Conservation (phyloP, 2,329 filamentous ascomycete genomes). For the Claviceps pusilla region DNA sequence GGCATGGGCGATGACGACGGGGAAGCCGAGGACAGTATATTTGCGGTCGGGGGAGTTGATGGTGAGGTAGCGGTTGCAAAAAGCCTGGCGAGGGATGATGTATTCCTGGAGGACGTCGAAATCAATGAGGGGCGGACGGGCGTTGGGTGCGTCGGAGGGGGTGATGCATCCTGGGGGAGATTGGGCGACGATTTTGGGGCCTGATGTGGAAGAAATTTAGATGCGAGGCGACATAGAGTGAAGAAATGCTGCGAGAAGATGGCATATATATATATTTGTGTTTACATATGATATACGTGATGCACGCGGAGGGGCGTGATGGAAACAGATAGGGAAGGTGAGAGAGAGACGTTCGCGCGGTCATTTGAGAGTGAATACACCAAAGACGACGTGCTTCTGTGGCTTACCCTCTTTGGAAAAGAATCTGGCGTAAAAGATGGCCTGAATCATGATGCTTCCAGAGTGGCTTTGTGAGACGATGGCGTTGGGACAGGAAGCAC, state of each 20-base stretch:
- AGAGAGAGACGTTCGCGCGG: background rate
- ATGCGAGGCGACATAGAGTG: background rate
- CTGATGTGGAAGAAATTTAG: slow-evolving; percentile 17
- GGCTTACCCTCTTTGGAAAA: slow-evolving; percentile 45
- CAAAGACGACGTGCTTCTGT: background rate
- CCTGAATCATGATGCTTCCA: slow-evolving; percentile 42
- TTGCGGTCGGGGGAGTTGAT: slow-evolving; percentile 56
- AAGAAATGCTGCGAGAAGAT: background rate
- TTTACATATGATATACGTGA: background rate
- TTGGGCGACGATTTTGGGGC: slow-evolving; percentile 45
- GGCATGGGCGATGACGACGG: slow-evolving; percentile 69
- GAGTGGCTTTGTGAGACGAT: background rate
- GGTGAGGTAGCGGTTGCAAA: slow-evolving; percentile 81
- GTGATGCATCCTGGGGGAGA: slow-evolving; percentile 16
- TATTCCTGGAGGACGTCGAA: slow-evolving; percentile 81
- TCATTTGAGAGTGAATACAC: background rate
- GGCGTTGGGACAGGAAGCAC: background rate
- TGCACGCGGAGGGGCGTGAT: background rate
- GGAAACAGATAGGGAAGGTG: background rate
- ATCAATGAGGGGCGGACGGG: slow-evolving; percentile 52
- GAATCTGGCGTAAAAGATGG: slow-evolving; percentile 57
- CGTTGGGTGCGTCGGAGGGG: slow-evolving; percentile 7
- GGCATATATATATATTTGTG: background rate
- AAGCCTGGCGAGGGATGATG: slow-evolving; percentile 85
- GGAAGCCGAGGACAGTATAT: slow-evolving; percentile 72